A percentile compares a stretch with the other conserved stretches of the same genome.
These are phyloP conservation scores for Rutstroemia sp. DNA, from an alignment of 2,329 filamentous ascomycete genomes.

Conservation along the genomic window DNA sequence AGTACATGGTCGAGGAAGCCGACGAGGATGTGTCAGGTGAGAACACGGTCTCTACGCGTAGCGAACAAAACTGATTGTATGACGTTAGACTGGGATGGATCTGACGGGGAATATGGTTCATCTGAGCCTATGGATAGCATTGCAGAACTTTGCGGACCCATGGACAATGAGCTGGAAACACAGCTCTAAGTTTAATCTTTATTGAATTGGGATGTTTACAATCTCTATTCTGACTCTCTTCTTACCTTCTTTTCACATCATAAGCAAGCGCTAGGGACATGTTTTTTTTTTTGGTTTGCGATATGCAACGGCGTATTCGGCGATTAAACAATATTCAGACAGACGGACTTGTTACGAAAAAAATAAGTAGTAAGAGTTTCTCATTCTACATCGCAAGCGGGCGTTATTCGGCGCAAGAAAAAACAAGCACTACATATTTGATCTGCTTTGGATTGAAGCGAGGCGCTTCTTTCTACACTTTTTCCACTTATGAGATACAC, in stretches of 20 bases:
- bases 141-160: constrained; percentile 38
- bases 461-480: background rate
- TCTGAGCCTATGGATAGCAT: constrained; percentile 48
- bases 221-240: background rate
- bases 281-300: background rate
- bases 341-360: background rate
- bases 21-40: constrained; percentile 34
- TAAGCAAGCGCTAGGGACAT: background rate
- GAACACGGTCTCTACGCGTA: background rate
- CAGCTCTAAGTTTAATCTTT: constrained; percentile 4
- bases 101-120: constrained; percentile 35
- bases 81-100: constrained; percentile 29
- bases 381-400: background rate
- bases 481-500: background rate
- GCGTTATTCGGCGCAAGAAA: background rate
- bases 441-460: background rate
- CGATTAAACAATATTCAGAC: background rate
- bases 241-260: background rate
- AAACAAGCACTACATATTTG: no score
- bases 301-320: constrained; percentile 1
- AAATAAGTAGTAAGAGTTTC: background rate
- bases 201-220: background rate
- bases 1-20: constrained; percentile 30
- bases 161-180: constrained; percentile 30
- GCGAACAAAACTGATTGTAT: constrained; percentile 2